These are phyloP conservation scores for Colletotrichum somersetense DNA, from an alignment of 2,329 filamentous ascomycete species.

Conservation along the genomic window DNA sequence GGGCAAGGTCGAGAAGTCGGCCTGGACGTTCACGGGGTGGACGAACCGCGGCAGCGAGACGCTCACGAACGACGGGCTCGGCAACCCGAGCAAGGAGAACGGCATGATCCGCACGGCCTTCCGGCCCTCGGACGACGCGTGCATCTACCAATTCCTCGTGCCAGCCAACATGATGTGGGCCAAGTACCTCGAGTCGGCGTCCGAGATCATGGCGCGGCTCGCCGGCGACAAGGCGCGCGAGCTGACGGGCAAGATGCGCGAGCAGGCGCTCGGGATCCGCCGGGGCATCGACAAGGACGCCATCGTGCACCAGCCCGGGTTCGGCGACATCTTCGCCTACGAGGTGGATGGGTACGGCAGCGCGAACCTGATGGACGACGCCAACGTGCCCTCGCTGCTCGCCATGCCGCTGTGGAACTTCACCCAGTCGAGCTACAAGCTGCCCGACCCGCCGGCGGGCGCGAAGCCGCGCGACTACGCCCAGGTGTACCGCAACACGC, in stretches of 20 bases:
- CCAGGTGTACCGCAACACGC: slow-evolving; percentile 80
- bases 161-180: slow-evolving; percentile 91
- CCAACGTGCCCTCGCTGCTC: slow-evolving; percentile 77
- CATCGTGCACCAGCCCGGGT: slow-evolving; percentile 65
- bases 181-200: slow-evolving; percentile 67
- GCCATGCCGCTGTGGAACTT: slow-evolving; percentile 75
- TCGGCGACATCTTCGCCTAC: slow-evolving; percentile 79
- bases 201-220: slow-evolving; percentile 59
- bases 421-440: slow-evolving; percentile 38
- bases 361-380: slow-evolving; percentile 77
- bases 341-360: slow-evolving; percentile 82
- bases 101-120: slow-evolving; percentile 90
- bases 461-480: slow-evolving; percentile 64
- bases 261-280: slow-evolving; percentile 72
- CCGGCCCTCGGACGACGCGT: slow-evolving; percentile 86
- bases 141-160: slow-evolving; percentile 87
- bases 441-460: slow-evolving; percentile 28
- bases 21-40: slow-evolving; percentile 83
- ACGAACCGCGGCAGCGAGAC: slow-evolving; percentile 86
- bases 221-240: slow-evolving; percentile 57
- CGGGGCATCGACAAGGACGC: slow-evolving; percentile 78
- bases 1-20: slow-evolving; percentile 66
- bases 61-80: slow-evolving; percentile 79
- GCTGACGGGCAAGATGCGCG: slow-evolving; percentile 66
- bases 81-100: slow-evolving; percentile 85